Evolutionary conservation across 495 filamentous ascomycete genomes (phyloP).

Genomic region (Parachaetomium inaequale): DNA sequence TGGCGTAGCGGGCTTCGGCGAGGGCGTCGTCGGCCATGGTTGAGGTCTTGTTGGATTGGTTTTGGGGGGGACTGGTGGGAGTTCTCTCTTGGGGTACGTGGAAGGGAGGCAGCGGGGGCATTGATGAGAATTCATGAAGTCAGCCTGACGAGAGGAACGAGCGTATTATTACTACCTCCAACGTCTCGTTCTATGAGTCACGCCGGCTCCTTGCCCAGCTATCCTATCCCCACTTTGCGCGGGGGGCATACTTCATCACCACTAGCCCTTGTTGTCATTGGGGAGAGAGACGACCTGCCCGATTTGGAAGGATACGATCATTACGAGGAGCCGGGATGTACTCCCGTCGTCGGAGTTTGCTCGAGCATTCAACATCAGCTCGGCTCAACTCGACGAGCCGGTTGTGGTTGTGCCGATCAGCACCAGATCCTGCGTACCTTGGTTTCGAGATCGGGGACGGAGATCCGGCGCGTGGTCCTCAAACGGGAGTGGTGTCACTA

Average conservation of each 20-base stretch:
- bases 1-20: neutral
- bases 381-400: neutral
- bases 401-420: neutral
- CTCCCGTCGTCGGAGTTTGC: too few relatives aligned
- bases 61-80: neutral
- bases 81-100: neutral
- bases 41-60: too few relatives aligned
- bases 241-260: neutral
- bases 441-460: neutral
- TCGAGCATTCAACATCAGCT: neutral
- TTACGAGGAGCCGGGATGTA: neutral
- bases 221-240: neutral
- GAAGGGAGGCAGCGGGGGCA: neutral
- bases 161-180: too few relatives aligned
- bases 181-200: neutral
- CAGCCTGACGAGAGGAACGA: neutral
- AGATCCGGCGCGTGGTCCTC: neutral
- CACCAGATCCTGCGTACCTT: neutral
- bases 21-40: neutral
- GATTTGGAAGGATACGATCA: neutral
- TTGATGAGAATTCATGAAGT: neutral
- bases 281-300: neutral
- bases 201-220: neutral
- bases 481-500: neutral
- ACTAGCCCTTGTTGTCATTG: too few relatives aligned